These are phyloP conservation scores for Clitopilus hobsonii DNA, from an alignment of 768 basidiomycete genomes.

Conservation along the genomic window DNA sequence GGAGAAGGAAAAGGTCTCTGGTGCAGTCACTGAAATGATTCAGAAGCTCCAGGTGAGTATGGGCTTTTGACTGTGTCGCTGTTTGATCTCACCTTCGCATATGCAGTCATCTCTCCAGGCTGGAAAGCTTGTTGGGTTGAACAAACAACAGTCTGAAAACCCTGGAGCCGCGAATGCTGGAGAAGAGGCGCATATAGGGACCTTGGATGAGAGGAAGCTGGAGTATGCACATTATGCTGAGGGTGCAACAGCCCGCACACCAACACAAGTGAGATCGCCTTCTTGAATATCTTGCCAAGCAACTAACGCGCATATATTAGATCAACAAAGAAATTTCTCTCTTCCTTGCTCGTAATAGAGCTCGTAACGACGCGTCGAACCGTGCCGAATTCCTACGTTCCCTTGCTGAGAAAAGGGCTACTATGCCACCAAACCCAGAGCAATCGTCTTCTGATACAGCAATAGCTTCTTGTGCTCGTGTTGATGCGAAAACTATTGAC, in stretches of 20 bases:
- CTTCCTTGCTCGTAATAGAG: constrained; percentile 67
- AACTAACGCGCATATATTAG: constrained; percentile 31
- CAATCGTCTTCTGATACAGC: constrained; percentile 9
- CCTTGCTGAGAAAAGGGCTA: constrained; percentile 48
- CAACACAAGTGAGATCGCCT: constrained; percentile 51
- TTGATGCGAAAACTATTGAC: constrained; percentile 66
- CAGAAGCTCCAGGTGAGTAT: constrained; percentile 45
- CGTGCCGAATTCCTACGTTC: constrained; percentile 68
- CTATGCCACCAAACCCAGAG: constrained; percentile 14
- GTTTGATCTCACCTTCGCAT: too few relatives aligned
- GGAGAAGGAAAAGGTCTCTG: constrained; percentile 54
- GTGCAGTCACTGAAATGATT: constrained; percentile 48
- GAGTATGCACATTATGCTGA: constrained; percentile 51
- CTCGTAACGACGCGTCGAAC: constrained; percentile 74
- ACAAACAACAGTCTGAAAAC: constrained; percentile 3
- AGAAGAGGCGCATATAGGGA: constrained; percentile 8
- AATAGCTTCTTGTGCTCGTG: constrained; percentile 62
- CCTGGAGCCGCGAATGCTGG: constrained; percentile 1
- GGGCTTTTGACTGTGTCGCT: neutral
- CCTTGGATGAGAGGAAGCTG: constrained; percentile 67
- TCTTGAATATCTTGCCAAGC: too few relatives aligned
- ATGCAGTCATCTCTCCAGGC: too few relatives aligned
- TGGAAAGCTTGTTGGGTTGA: too few relatives aligned
- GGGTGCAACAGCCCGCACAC: constrained; percentile 45
- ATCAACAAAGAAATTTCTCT: constrained; percentile 66